Conservation (phyloP, 106 monocot species). For the Allium sativum region DNA sequence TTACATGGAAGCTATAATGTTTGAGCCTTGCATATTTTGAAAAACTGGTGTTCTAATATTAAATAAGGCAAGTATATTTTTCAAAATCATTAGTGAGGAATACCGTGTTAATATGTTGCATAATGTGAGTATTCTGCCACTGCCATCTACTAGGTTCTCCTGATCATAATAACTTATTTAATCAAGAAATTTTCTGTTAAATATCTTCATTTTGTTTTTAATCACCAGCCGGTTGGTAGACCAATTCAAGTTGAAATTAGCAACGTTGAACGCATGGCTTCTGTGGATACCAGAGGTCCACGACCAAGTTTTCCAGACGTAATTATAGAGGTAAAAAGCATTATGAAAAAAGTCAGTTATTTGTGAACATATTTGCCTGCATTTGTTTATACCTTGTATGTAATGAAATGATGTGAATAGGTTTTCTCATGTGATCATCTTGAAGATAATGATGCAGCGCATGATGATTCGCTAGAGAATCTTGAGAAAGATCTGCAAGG, state of each 20-base stretch:
- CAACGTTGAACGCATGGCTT: constrained; percentile 59
- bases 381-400: background rate
- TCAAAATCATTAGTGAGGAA: background rate
- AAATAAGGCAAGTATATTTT: background rate
- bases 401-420: no score
- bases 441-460: constrained; percentile 23
- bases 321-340: no score
- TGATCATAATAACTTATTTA: background rate
- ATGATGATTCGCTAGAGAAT: constrained; percentile 23
- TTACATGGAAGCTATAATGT: no score
- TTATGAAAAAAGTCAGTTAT: background rate
- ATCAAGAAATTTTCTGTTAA: background rate
- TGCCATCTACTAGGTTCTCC: background rate
- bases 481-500: constrained; percentile 18
- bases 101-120: background rate
- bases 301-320: no score
- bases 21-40: no score
- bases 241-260: constrained; percentile 77
- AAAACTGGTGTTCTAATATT: background rate
- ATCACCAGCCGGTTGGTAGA: constrained; percentile 59
- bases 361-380: no score
- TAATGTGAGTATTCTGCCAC: background rate
- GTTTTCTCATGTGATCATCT: constrained; percentile 38
- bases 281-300: constrained; percentile 55
- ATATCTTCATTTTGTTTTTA: background rate